A percentile compares a stretch with the other conserved stretches of the same genome.
Conservation (phyloP, 169 alveolate genomes). For the Plasmodium cynomolgi region DNA sequence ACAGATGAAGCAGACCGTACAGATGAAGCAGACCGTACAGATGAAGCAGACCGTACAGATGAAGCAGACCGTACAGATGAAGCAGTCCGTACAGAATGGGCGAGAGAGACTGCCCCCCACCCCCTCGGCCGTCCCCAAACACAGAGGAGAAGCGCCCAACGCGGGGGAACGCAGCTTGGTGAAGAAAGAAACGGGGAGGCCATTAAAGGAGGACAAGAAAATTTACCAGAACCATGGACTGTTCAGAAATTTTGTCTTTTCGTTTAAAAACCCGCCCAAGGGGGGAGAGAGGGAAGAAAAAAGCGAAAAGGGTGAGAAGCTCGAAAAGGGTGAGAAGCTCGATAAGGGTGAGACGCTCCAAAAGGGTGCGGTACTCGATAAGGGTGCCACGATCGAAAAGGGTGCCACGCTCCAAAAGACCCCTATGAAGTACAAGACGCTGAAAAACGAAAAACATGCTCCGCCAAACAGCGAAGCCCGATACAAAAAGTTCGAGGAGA, state of each 20-base stretch:
- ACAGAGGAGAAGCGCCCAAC: not conserved
- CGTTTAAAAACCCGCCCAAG: conserved; percentile 5
- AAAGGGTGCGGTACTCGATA: not conserved
- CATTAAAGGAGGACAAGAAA: not conserved
- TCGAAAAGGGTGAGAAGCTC: not conserved
- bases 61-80: not conserved
- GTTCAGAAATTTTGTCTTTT: conserved; percentile 21
- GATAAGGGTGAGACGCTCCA: not conserved
- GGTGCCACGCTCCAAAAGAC: not conserved
- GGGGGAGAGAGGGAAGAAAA: not conserved
- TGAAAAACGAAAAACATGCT: conserved; percentile 6
- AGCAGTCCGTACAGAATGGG: not conserved
- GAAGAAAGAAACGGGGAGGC: not conserved
- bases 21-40: too few species aligned
- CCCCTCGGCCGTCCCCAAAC: not conserved
- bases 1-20: not conserved
- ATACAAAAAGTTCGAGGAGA: conserved; percentile 32
- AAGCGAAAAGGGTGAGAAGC: not conserved
- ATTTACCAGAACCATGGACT: conserved; percentile 1
- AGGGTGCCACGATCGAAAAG: not conserved
- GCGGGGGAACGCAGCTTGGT: not conserved
- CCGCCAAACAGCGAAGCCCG: not conserved
- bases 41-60: not conserved
- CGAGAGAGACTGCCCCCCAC: not conserved
- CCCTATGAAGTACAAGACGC: conserved; percentile 6